A percentile compares a stretch with the other conserved stretches of the same genome.
phyloP scores from a whole-genome alignment of 345 rosid species.

The Zanthoxylum bungeanum region DNA sequence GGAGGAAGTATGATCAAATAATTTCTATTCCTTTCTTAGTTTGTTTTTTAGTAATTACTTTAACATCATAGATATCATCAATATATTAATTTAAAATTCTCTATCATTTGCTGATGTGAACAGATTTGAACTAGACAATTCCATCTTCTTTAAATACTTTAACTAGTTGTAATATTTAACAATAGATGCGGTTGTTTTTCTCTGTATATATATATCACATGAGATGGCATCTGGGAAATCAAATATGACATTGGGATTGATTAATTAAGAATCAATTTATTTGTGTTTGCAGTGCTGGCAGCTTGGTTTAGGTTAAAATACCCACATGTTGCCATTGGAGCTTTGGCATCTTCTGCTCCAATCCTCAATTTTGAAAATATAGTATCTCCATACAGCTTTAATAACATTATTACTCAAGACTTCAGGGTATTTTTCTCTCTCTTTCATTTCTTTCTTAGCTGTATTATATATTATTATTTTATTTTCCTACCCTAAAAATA shows the following conservation, averaged over 20 bases:
- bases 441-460: neutral
- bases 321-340: slow-evolving; percentile 50
- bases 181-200: too few species aligned
- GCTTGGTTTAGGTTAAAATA: slow-evolving; percentile 57
- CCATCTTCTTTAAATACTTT: too few species aligned
- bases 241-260: neutral
- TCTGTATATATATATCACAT: too few species aligned
- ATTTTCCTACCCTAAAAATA: too few species aligned
- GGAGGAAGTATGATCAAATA: slow-evolving; percentile 52
- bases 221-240: too few species aligned
- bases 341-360: slow-evolving; percentile 60
- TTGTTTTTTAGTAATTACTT: neutral
- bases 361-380: slow-evolving; percentile 40
- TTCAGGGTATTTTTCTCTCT: slow-evolving; percentile 32
- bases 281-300: slow-evolving; percentile 40
- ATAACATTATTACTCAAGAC: slow-evolving; percentile 40
- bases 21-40: neutral
- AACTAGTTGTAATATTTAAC: too few species aligned
- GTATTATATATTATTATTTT: neutral
- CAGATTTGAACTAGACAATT: too few species aligned
- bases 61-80: neutral
- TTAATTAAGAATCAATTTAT: neutral
- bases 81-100: neutral
- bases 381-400: slow-evolving; percentile 52
- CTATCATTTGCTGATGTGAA: too few species aligned